A percentile compares a stretch with the other conserved stretches of the same genome.
These are phyloP conservation scores for Xanthoceras sorbifolium DNA, from an alignment of 345 rosid species.

Conservation along the genomic window DNA sequence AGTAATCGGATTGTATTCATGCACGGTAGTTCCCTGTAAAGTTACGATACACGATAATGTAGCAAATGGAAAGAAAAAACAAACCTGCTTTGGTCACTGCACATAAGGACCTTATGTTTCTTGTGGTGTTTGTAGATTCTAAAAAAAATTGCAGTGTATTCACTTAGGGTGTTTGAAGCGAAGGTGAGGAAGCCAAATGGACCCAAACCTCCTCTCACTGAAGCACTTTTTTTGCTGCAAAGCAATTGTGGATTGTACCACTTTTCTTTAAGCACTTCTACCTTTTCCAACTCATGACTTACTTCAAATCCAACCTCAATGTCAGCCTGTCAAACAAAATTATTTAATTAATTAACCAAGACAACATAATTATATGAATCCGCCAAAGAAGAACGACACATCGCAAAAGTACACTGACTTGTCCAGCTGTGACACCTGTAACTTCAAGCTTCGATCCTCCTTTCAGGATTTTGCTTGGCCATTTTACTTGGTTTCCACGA, in stretches of 20 bases:
- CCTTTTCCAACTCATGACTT: constrained; percentile 42
- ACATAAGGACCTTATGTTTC: constrained; percentile 64
- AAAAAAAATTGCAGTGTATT: constrained; percentile 67
- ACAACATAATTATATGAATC: background rate
- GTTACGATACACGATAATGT: background rate
- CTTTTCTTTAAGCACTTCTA: constrained; percentile 42
- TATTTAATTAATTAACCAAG: background rate
- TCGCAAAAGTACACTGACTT: too few relatives aligned
- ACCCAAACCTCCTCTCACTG: constrained; percentile 55
- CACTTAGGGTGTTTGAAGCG: constrained; percentile 60
- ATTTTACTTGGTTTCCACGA: constrained; percentile 36
- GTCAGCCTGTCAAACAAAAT: constrained; percentile 54
- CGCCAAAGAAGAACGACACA: too few relatives aligned
- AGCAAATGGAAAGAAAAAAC: background rate
- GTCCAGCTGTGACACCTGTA: constrained; percentile 60
- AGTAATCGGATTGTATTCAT: background rate
- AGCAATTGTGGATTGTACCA: constrained; percentile 57
- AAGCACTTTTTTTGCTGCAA: constrained; percentile 52
- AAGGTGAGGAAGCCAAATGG: constrained; percentile 75
- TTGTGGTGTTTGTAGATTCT: constrained; percentile 53
- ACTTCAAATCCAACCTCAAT: constrained; percentile 60
- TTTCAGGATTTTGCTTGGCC: constrained; percentile 35
- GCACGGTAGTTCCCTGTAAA: background rate
- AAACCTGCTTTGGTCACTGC: constrained; percentile 68
- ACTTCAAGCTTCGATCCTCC: constrained; percentile 50